Conservation (phyloP, 1,284 basidiomycete species). For the Garcileccinum viscosum region DNA sequence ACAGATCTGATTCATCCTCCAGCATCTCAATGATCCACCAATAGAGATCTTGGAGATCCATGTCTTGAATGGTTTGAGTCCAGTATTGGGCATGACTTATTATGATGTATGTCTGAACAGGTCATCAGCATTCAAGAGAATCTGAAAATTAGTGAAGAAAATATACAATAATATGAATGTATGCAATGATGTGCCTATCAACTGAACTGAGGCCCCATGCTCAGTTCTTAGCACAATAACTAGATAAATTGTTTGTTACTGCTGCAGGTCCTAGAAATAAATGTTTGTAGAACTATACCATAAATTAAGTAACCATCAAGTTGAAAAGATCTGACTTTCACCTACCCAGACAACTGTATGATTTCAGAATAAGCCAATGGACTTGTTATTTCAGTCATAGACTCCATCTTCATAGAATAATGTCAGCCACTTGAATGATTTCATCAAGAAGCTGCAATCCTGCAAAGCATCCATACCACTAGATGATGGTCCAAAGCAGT, state of each 20-base stretch:
- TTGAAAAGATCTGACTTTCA: neutral
- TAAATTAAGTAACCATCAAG: neutral
- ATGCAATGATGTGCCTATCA: constrained; percentile 4
- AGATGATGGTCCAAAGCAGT: neutral
- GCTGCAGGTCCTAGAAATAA: constrained; percentile 1
- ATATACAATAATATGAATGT: constrained; percentile 9
- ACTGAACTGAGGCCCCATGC: neutral
- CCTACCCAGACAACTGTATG: neutral
- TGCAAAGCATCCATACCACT: constrained; percentile 13
- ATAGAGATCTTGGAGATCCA: constrained; percentile 12
- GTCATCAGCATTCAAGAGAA: neutral
- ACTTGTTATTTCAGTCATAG: neutral
- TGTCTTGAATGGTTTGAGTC: neutral
- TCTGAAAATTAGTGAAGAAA: neutral
- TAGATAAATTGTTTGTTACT: neutral
- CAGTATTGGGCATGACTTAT: constrained; percentile 7
- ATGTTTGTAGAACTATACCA: constrained; percentile 6
- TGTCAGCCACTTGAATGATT: neutral
- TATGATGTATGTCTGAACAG: neutral
- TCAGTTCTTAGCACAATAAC: constrained; percentile 1
- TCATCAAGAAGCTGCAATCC: neutral
- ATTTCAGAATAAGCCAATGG: neutral
- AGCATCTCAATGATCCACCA: constrained; percentile 10
- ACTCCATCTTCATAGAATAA: constrained; percentile 2
- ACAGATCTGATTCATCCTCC: constrained; percentile 1